Conservation (phyloP, 2,329 filamentous ascomycete species). For the Zymoseptoria pseudotritici region DNA sequence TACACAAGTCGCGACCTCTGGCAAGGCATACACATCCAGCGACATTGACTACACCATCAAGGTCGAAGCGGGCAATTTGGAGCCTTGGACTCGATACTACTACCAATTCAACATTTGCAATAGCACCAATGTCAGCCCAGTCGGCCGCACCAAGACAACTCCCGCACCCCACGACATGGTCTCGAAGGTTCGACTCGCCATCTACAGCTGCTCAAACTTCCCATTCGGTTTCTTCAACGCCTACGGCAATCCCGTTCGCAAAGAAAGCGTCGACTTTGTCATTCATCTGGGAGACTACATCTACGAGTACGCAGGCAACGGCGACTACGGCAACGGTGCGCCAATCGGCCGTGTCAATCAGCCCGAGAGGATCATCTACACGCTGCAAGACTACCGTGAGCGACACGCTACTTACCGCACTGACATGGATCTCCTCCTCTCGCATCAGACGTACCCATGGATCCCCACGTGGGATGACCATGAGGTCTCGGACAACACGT, state of each 20-base stretch:
- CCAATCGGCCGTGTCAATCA: slow-evolving; percentile 46
- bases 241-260: slow-evolving; percentile 32
- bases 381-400: slow-evolving; percentile 53
- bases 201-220: slow-evolving; percentile 66
- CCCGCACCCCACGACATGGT: slow-evolving; percentile 51
- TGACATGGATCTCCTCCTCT: slow-evolving; percentile 52
- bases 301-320: slow-evolving; percentile 49
- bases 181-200: slow-evolving; percentile 52
- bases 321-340: slow-evolving; percentile 41
- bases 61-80: slow-evolving; percentile 57
- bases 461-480: slow-evolving; percentile 54
- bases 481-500: slow-evolving; percentile 57
- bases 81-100: slow-evolving; percentile 59
- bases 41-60: slow-evolving; percentile 73
- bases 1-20: slow-evolving; percentile 45
- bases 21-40: slow-evolving; percentile 60
- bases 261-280: slow-evolving; percentile 42
- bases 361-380: slow-evolving; percentile 46
- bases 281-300: slow-evolving; percentile 51
- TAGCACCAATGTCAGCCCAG: slow-evolving; percentile 52
- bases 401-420: slow-evolving; percentile 53
- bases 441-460: slow-evolving; percentile 53
- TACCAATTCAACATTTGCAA: slow-evolving; percentile 65
- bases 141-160: slow-evolving; percentile 65
- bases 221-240: slow-evolving; percentile 34